Percentiles rank a stretch among this genome's conserved stretches.
Evolutionary conservation across 352 stramenopile genomes (phyloP).

Genomic region (Pythium insidiosum): DNA sequence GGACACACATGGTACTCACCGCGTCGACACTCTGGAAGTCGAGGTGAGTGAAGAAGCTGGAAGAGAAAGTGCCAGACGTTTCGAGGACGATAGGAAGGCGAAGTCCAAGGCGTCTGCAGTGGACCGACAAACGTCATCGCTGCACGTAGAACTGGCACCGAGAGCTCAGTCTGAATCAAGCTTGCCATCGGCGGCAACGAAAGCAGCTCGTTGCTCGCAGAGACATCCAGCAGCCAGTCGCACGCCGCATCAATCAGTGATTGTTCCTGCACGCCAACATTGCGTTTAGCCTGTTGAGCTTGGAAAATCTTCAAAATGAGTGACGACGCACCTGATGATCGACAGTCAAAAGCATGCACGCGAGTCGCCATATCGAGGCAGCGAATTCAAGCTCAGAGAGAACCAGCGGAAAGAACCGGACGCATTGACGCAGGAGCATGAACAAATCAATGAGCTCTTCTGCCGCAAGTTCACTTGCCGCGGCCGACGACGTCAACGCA

Average conservation of each 20-base stretch:
- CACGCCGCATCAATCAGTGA: constrained; percentile 60
- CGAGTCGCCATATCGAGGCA: too few relatives aligned
- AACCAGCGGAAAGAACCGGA: too few relatives aligned
- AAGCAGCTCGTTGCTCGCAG: constrained; percentile 1
- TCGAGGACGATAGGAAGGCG: constrained; percentile 43
- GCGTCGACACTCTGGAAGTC: too few relatives aligned
- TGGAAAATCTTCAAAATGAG: constrained; percentile 31
- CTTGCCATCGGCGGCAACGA: constrained; percentile 1
- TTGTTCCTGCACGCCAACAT: constrained; percentile 59
- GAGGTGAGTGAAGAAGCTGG: constrained; percentile 55
- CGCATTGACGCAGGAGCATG: too few relatives aligned
- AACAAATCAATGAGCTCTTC: too few relatives aligned
- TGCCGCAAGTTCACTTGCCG: too few relatives aligned
- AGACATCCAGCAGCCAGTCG: constrained; percentile 43
- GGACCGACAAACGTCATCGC: constrained; percentile 39
- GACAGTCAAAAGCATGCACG: too few relatives aligned
- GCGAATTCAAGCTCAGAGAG: too few relatives aligned
- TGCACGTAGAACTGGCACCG: constrained; percentile 23
- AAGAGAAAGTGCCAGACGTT: constrained; percentile 68
- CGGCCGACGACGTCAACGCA: too few relatives aligned
- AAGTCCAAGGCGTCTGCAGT: constrained; percentile 24
- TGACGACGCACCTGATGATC: constrained; percentile 24
- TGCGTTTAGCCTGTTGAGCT: constrained; percentile 34
- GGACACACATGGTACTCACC: too few relatives aligned
- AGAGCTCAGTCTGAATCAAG: background rate